Evolutionary conservation across 371 early-diverging fungal species (phyloP).

Genomic region (Mortierella sp.): DNA sequence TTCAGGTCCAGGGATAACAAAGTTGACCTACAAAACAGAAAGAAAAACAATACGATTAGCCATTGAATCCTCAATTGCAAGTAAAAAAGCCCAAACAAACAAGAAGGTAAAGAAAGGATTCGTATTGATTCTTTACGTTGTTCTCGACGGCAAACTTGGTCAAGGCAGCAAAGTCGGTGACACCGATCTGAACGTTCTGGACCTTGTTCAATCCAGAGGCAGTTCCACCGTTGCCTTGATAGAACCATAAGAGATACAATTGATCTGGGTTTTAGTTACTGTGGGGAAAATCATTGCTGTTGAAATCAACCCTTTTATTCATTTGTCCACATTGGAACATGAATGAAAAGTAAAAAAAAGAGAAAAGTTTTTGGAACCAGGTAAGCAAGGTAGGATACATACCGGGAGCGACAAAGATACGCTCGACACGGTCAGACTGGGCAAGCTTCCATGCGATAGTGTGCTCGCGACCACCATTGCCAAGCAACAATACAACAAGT

Average conservation of each 20-base stretch:
- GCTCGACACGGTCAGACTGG: constrained; percentile 79
- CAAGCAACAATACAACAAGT: constrained; percentile 88
- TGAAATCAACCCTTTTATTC: neutral
- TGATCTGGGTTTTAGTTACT: neutral
- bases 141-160: constrained; percentile 85
- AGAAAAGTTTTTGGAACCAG: neutral
- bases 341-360: neutral
- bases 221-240: constrained; percentile 94
- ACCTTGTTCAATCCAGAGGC: constrained; percentile 77
- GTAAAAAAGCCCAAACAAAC: neutral
- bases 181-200: constrained; percentile 82
- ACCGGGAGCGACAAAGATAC: constrained; percentile 95
- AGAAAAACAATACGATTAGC: neutral
- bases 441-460: constrained; percentile 94
- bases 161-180: constrained; percentile 79
- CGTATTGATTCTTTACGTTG: constrained; percentile 62
- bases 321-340: neutral
- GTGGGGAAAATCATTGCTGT: neutral
- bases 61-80: neutral
- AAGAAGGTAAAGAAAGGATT: neutral
- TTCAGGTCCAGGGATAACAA: constrained; percentile 97
- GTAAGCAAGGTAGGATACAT: constrained; percentile 7
- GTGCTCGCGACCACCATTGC: constrained; percentile 97
- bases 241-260: neutral
- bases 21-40: constrained; percentile 64